Base-by-base conservation (phyloP, 2,329 filamentous ascomycete species). In the Fusarium sp. region DNA sequence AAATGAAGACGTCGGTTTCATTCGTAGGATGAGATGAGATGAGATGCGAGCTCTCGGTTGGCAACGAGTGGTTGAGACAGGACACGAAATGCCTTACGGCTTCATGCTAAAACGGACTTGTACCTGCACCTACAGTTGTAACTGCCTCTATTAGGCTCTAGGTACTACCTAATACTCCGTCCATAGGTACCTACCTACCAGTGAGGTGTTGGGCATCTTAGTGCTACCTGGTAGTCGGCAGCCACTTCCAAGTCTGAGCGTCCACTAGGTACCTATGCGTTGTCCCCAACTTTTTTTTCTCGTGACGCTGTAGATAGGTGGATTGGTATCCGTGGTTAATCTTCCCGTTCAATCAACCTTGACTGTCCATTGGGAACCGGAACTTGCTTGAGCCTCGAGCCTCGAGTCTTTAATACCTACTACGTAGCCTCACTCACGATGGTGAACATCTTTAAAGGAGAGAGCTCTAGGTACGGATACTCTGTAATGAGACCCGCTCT, bases 401-500 rank as follows among this genome's bases (percentile, higher is more conserved):
- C 25, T 22, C 22, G 22, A 6, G 22, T 22, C 22, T 22, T 6
- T 5, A 22, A 6, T 22, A 22, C 22, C 22, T 22, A 20, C 20
- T 20, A 20, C 20, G 20, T 20, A 63, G 40, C 27, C 45, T 65
- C 60, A 45, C 48, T 22, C 33, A 53, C 27, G n/a, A 35, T 35
- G 33, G 35, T n/a, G n/a, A n/a, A 54, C 44, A 62, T 56, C 37
- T 62, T 23, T 37, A 63, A 45, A 48, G 43, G 50, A 43, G 37
- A 45, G 56, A 27, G 46, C 39, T 62, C 52, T 64, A n/a, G n/a
- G n/a, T n/a, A 23, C 3, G 22, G 22, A 22, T 22, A 22, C 4
- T 5, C 23, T 23, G 68, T 71, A 68, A 70, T 73, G 63, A 73
- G 71, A 72, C 71, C 71, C 71, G 71, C 70, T 65, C 64, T 62